Conservation (phyloP, 495 filamentous ascomycete species). For the Bombardia bombarda region DNA sequence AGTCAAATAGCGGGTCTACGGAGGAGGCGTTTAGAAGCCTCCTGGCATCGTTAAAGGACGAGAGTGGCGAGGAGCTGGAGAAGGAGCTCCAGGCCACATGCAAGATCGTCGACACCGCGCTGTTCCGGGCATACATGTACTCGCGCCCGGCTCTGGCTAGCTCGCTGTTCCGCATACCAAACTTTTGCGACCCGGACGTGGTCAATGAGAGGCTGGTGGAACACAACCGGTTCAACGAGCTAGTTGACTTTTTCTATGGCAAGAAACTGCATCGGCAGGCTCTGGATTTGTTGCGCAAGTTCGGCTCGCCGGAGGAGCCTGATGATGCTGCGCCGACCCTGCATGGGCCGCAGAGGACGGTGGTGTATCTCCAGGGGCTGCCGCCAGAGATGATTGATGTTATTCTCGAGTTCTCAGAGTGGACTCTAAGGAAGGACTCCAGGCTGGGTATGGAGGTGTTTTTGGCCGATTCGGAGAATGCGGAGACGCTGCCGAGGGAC, state of each 20-base stretch:
- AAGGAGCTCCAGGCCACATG: conserved; percentile 65
- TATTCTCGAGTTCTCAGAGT: conserved; percentile 83
- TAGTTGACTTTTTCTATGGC: conserved; percentile 94
- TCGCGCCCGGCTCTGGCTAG: conserved; percentile 76
- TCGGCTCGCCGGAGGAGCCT: conserved; percentile 65
- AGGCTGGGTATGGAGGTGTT: conserved; percentile 92
- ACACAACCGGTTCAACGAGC: conserved; percentile 79
- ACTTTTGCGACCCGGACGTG: conserved; percentile 93
- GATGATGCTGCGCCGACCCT: conserved; percentile 57
- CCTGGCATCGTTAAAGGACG: conserved; percentile 37
- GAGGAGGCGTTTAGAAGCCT: conserved; percentile 45
- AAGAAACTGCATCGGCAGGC: conserved; percentile 90
- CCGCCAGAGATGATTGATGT: conserved; percentile 83
- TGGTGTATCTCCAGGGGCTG: conserved; percentile 84
- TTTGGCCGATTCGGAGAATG: conserved; percentile 87
- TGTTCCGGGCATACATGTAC: conserved; percentile 92
- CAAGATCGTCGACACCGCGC: conserved; percentile 79
- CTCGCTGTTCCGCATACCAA: conserved; percentile 88
- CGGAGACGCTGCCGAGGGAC: conserved; percentile 76
- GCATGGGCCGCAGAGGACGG: conserved; percentile 75
- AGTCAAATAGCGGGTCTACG: conserved; percentile 43
- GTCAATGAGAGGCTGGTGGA: conserved; percentile 89
- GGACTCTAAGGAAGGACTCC: conserved; percentile 68
- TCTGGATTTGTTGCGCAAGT: conserved; percentile 70
- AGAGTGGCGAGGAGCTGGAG: conserved; percentile 56